A percentile compares a stretch with the other conserved stretches of the same genome.
Evolutionary conservation across 208 protist genomes (phyloP).

Genomic region (Trypanosoma conorhini): DNA sequence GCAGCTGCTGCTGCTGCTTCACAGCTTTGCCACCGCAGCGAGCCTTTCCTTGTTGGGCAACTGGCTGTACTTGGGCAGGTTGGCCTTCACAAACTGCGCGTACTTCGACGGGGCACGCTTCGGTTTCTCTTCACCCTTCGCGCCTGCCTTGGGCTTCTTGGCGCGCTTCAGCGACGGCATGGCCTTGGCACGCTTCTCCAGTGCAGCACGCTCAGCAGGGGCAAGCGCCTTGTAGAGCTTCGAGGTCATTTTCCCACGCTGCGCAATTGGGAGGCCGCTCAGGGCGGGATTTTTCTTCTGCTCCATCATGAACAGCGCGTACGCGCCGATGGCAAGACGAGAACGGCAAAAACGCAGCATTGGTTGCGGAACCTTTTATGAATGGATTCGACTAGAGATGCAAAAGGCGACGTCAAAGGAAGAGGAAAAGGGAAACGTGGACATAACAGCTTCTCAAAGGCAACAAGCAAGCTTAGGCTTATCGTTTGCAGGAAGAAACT

Average conservation of each 20-base stretch:
- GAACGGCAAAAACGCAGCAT: constrained; percentile 72
- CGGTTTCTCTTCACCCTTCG: constrained; percentile 25
- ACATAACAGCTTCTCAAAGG: no score
- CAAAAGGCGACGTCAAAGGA: no score
- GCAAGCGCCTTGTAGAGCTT: constrained; percentile 81
- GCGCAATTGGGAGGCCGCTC: constrained; percentile 56
- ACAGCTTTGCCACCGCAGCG: constrained; percentile 85
- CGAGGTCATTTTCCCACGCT: constrained; percentile 75
- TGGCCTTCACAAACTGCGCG: constrained; percentile 75
- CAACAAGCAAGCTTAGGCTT: no score
- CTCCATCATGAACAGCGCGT: constrained; percentile 86
- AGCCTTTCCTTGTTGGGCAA: constrained; percentile 80
- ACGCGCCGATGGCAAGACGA: constrained; percentile 74
- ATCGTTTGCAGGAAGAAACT: no score
- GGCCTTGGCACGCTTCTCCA: constrained; percentile 72
- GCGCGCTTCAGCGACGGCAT: constrained; percentile 31
- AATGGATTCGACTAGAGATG: no score
- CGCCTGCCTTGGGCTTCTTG: constrained; percentile 13
- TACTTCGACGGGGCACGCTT: constrained; percentile 50
- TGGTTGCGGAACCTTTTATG: not conserved
- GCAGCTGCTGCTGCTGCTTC: constrained; percentile 50
- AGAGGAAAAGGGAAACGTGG: no score
- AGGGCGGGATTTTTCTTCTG: constrained; percentile 86
- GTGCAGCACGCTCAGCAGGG: constrained; percentile 43
- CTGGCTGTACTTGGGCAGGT: constrained; percentile 72